Evolutionary conservation across 768 basidiomycete species (phyloP).

Genomic region (Omphalotus guepiniiformis): DNA sequence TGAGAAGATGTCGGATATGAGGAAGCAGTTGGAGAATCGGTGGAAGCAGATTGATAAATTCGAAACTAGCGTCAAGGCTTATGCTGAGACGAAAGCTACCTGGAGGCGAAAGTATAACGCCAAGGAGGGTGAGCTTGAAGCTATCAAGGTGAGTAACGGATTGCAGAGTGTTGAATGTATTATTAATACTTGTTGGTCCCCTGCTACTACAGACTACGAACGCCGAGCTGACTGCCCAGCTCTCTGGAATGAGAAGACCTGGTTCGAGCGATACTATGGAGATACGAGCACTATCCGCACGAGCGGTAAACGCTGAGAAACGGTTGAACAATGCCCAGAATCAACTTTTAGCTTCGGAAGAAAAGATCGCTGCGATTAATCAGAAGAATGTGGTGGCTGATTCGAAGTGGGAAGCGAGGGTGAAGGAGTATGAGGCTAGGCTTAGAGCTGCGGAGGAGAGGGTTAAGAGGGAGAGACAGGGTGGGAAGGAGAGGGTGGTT

Average conservation of each 20-base stretch:
- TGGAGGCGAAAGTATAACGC: constrained; percentile 81
- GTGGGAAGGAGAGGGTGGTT: constrained; percentile 77
- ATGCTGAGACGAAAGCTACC: constrained; percentile 72
- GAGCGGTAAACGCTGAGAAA: constrained; percentile 82
- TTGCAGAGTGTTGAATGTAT: too few relatives aligned
- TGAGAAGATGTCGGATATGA: constrained; percentile 74
- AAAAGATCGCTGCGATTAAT: constrained; percentile 72
- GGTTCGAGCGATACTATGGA: constrained; percentile 62
- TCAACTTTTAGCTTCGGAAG: constrained; percentile 79
- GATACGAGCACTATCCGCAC: constrained; percentile 61
- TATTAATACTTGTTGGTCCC: constrained; percentile 1
- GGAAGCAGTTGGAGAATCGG: constrained; percentile 81
- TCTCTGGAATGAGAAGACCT: constrained; percentile 58
- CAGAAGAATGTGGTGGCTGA: constrained; percentile 72
- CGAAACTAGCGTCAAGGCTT: constrained; percentile 77
- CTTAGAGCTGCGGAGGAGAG: constrained; percentile 84
- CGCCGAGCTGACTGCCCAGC: constrained; percentile 67
- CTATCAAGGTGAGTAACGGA: constrained; percentile 67
- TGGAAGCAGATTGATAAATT: constrained; percentile 95
- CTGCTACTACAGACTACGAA: constrained; percentile 53
- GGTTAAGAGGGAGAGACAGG: constrained; percentile 90
- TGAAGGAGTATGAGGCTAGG: constrained; percentile 85
- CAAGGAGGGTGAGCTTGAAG: constrained; percentile 89
- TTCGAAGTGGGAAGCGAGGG: constrained; percentile 90
- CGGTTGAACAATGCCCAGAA: constrained; percentile 83